Evolutionary conservation across 345 rosid genomes (phyloP).

Genomic region (Litchi chinensis): DNA sequence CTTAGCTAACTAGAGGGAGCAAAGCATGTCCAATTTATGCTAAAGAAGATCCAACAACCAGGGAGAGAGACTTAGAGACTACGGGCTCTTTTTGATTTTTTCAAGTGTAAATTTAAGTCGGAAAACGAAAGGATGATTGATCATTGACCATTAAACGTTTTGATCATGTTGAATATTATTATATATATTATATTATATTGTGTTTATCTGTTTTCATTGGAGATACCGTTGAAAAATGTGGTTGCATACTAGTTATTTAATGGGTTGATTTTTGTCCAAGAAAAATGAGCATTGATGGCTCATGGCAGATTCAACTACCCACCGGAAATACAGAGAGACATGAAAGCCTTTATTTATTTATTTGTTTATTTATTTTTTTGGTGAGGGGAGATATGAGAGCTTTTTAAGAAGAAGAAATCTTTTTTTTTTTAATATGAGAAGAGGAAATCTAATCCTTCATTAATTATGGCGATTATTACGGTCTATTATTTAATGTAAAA

Average conservation of each 20-base stretch:
- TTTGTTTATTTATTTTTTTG: no score
- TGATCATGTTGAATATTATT: no score
- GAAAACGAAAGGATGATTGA: not conserved
- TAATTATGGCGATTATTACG: no score
- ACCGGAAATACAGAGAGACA: slow-evolving; percentile 32
- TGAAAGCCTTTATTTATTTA: not conserved
- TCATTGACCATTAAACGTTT: not conserved
- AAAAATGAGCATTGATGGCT: slow-evolving; percentile 26
- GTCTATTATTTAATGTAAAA: no score
- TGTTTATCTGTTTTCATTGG: not conserved
- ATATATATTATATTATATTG: not conserved
- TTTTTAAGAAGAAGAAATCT: no score
- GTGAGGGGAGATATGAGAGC: no score
- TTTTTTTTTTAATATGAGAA: no score
- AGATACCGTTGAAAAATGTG: slow-evolving; percentile 43
- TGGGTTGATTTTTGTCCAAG: not conserved
- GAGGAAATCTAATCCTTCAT: no score
- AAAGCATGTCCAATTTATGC: not conserved
- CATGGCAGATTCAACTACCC: slow-evolving; percentile 40
- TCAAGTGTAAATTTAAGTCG: no score
- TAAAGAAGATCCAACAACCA: no score
- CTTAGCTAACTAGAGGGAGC: not conserved
- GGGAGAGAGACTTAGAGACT: not conserved
- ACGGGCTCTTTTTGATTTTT: no score
- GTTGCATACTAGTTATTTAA: not conserved